Evolutionary conservation across 2,329 filamentous ascomycete genomes (phyloP), one percentile per base, ranked within the genome.

Genomic region (Colletotrichum orchidophilum): DNA sequence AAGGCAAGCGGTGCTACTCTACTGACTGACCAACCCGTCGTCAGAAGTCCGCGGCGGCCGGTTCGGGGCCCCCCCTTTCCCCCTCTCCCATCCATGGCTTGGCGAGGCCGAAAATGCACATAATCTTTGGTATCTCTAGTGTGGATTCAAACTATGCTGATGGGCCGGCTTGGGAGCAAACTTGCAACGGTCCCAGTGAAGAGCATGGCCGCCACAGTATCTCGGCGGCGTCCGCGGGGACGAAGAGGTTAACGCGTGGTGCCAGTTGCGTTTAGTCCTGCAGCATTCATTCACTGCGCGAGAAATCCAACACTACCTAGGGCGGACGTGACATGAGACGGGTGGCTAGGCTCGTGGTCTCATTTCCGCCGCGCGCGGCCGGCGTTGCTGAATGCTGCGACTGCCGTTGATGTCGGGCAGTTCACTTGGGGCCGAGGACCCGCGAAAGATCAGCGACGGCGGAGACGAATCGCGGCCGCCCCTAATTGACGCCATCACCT

Each of bases 221-320:
- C 18, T 29, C n/a, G 53, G 18, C 35, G 18, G 62, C 4, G n/a
- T 49, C 24, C 31, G 39, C 3, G 7, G 11, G 26, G 8, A 33
- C 31, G n/a, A 39, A 27, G 24, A 46, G 39, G 39, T 29, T 26
- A 53, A 35, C 6, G 12, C 5, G 26, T 59, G 31, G 57, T 49
- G 50, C 54, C 39, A 27, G 33, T 35, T 21, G 64, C 58, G 62
- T 29, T 29, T 26, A 67, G 52, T 50, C 29, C 29, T 62, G 49
- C 63, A 55, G 63, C 27, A 39, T 52, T 61, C 57, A 63, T 68
- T 61, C 57, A 63, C 62, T 21, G 31, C 53, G 31, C 18, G n/a
- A 52, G 42, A 29, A 42, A 15, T 18, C 13, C 63, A 42, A 57
- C 15, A 39, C 55, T 52, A 58, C 5, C 29, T 29, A 21, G 24